Evolutionary conservation across 2,329 filamentous ascomycete genomes (phyloP).

Genomic region (Metarhizium sp.): DNA sequence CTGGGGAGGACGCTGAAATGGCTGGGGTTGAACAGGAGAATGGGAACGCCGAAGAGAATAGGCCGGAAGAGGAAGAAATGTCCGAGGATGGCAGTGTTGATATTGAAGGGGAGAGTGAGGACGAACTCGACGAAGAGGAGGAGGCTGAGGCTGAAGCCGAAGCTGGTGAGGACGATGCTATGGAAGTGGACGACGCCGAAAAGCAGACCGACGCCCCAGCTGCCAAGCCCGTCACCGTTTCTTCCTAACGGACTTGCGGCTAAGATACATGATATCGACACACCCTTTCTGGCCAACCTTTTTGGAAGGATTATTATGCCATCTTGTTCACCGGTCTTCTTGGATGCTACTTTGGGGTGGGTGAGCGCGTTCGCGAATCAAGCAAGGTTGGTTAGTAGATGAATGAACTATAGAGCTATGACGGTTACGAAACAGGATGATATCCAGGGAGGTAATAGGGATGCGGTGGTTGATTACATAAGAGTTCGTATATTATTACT

Average conservation of each 20-base stretch:
- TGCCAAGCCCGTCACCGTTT: slow-evolving; percentile 25
- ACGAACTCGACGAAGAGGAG: slow-evolving; percentile 57
- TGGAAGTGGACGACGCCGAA: slow-evolving; percentile 39
- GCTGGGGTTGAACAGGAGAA: slow-evolving; percentile 51
- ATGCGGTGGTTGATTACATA: background rate
- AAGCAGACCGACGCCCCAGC: slow-evolving; percentile 22
- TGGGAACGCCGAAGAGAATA: slow-evolving; percentile 25
- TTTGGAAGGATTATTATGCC: background rate
- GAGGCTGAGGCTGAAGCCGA: slow-evolving; percentile 25
- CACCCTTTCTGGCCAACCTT: background rate
- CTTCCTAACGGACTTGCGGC: slow-evolving; percentile 16
- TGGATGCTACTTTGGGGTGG: background rate
- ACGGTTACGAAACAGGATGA: background rate
- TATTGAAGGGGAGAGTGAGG: slow-evolving; percentile 67
- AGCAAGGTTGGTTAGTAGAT: background rate
- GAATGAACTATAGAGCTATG: background rate
- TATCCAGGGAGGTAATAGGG: background rate
- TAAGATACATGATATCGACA: background rate
- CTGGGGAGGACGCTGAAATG: slow-evolving; percentile 65
- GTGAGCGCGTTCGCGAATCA: background rate
- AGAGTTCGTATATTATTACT: background rate
- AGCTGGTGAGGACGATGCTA: slow-evolving; percentile 31
- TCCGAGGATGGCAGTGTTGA: slow-evolving; percentile 72
- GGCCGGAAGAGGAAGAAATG: slow-evolving; percentile 54
- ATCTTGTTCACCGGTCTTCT: background rate